phyloP scores from a whole-genome alignment of 805 yeast genomes.

The Kuraishia piskuri region DNA sequence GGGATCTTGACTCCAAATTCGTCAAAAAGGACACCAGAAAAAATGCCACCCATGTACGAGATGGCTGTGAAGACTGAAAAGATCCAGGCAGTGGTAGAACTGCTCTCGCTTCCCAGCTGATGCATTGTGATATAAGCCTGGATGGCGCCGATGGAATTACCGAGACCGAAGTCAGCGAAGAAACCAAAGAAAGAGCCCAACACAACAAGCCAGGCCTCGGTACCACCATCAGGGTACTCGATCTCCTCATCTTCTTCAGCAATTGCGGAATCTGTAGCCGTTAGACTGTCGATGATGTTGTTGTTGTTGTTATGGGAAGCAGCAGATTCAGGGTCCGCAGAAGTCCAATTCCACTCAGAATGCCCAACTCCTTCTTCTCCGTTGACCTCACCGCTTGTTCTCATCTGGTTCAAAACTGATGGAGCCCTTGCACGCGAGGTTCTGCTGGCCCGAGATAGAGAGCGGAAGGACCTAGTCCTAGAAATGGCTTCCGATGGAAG shows the following conservation, averaged over 20 bases:
- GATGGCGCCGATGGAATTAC: constrained; percentile 54
- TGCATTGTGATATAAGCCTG: constrained; percentile 50
- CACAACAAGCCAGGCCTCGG: constrained; percentile 43
- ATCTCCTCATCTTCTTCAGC: constrained; percentile 8
- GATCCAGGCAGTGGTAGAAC: constrained; percentile 53
- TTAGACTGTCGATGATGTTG: background rate
- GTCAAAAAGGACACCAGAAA: constrained; percentile 53
- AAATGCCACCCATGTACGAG: constrained; percentile 37
- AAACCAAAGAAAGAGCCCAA: constrained; percentile 53
- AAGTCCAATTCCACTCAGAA: too few species aligned
- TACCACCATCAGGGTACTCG: constrained; percentile 53
- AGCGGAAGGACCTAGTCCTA: background rate
- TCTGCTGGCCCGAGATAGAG: background rate
- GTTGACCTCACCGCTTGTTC: background rate
- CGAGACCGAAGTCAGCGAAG: constrained; percentile 43
- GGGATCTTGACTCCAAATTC: constrained; percentile 38
- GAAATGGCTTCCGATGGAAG: background rate
- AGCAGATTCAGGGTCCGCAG: too few species aligned
- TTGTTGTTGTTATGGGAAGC: too few species aligned
- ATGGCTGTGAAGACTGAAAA: constrained; percentile 49
- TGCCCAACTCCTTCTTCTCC: background rate
- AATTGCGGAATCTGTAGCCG: background rate
- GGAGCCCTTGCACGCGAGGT: background rate
- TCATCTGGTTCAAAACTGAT: background rate
- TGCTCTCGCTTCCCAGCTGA: constrained; percentile 36